Percentiles rank a stretch among this genome's conserved stretches.
phyloP scores from a whole-genome alignment of 345 rosid genomes.

The Eucalyptus victrix region DNA sequence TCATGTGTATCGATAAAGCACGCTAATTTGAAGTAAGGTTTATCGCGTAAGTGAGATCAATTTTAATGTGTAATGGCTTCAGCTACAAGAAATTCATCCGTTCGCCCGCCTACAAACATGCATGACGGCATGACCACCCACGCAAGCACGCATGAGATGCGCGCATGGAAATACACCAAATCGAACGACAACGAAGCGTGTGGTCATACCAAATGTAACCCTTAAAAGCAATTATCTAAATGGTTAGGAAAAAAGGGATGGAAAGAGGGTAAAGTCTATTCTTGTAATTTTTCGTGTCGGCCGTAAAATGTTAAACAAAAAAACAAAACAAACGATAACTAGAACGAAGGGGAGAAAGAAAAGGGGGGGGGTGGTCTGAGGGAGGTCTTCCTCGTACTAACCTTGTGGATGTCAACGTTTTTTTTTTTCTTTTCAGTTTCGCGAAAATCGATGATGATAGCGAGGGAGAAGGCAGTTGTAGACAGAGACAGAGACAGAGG shows the following conservation, averaged over 20 bases:
- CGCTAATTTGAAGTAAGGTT: not conserved
- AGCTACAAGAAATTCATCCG: not conserved
- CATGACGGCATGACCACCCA: not conserved
- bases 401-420: not conserved
- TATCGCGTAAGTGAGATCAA: not conserved
- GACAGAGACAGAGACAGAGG: not conserved
- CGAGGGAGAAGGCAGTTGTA: not conserved
- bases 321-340: not conserved
- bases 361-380: fast-evolving
- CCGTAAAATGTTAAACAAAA: not conserved
- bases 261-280: not conserved
- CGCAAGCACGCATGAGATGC: not conserved
- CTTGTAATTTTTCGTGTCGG: not conserved
- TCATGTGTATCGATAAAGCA: not conserved
- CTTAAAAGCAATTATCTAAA: not conserved
- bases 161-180: not conserved
- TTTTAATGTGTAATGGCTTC: not conserved
- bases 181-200: not conserved
- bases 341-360: not conserved
- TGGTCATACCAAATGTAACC: not conserved
- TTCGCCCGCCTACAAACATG: not conserved
- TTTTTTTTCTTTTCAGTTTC: not conserved
- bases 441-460: not conserved
- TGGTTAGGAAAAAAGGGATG: not conserved
- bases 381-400: not conserved